Base-by-base conservation (phyloP, 2,329 filamentous ascomycete species). In the Diaporthe capsici region DNA sequence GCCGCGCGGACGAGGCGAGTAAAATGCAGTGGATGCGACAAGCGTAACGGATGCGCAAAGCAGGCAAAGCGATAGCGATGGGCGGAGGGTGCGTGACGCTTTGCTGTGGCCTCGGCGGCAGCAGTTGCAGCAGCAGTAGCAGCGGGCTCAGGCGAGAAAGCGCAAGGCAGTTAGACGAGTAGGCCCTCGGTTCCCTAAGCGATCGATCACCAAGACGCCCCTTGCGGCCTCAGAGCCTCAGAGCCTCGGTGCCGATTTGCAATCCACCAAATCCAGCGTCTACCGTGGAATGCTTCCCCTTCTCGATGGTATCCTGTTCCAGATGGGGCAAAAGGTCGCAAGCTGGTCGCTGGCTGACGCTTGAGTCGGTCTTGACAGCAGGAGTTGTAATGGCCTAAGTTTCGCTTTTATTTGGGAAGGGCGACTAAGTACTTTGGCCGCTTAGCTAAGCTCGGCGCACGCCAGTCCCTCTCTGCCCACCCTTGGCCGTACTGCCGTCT, bases 141-240 rank as follows among this genome's bases (percentile, higher is more conserved):
- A 68, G 47, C 22, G 17, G 63, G 47, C 47, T 39, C 65, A 39
- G 31, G 65, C 39, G 47, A 39, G 63, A 17, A 47, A 68, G 65
- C 65, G 65, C 28, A 68, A 51, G 65, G 65, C 49, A 70, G 65
- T 70, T 28, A 55, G 49, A 70, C 34, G 60, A 25, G 65, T 55
- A 53, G 65, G 49, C 65, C 39, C 61, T 65, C 68, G 61, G 63
- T 63, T 73, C 61, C 73, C 71, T 76, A 53, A 76, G 77, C 77
- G 65, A 70, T 42, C 65, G 65, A 55, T 65, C 57, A 78, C 77
- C 77, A 78, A 67, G 71, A 73, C 34, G 75, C 76, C 61, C 76
- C 72, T 74, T 67, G 61, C 70, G 76, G 72, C 76, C 65, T 71
- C 75, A 76, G 70, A 67, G 44, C 75, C 72, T 73, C 71, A 65